phyloP scores from a whole-genome alignment of 306 rosid genomes.

The Oxytropis ochrocephala region DNA sequence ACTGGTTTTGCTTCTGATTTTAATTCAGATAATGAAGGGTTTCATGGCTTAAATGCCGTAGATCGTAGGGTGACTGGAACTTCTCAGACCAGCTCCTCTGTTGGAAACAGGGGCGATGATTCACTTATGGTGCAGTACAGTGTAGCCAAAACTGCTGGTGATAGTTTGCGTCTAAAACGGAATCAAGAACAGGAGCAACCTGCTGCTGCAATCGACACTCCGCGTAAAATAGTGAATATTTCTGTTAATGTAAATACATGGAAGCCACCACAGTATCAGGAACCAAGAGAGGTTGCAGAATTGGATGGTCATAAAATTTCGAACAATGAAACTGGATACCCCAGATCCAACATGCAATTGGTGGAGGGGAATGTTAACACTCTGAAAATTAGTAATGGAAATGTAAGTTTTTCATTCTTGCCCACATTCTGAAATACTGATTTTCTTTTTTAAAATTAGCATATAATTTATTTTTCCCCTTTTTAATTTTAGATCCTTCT shows the following conservation, averaged over 20 bases:
- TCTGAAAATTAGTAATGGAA: slow-evolving; percentile 41
- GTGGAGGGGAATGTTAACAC: slow-evolving; percentile 38
- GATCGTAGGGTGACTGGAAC: slow-evolving; percentile 35
- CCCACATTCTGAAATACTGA: not conserved
- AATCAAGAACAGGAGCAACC: slow-evolving; percentile 44
- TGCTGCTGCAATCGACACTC: slow-evolving; percentile 36
- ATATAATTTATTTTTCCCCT: not conserved
- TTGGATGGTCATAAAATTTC: slow-evolving; percentile 35
- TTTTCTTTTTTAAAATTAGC: not conserved
- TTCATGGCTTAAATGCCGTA: slow-evolving; percentile 36
- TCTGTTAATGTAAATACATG: slow-evolving; percentile 66
- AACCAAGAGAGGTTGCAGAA: slow-evolving; percentile 43
- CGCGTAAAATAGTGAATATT: slow-evolving; percentile 54
- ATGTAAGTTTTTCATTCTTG: slow-evolving; percentile 41
- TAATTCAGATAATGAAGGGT: slow-evolving; percentile 62
- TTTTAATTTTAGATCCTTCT: slow-evolving; percentile 10
- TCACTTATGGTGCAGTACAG: slow-evolving; percentile 37
- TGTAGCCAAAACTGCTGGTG: slow-evolving; percentile 46
- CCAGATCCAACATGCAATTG: slow-evolving; percentile 37
- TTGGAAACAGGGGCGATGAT: slow-evolving; percentile 45
- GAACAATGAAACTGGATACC: slow-evolving; percentile 29
- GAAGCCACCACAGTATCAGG: slow-evolving; percentile 65
- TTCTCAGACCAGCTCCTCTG: slow-evolving; percentile 49
- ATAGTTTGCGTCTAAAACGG: slow-evolving; percentile 25
- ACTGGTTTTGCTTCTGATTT: slow-evolving; percentile 57